Percentiles rank a stretch among this genome's conserved stretches.
Evolutionary conservation across 1,139 yeast genomes (phyloP).

Genomic region (Spencermartinsiella ligniputridi): DNA sequence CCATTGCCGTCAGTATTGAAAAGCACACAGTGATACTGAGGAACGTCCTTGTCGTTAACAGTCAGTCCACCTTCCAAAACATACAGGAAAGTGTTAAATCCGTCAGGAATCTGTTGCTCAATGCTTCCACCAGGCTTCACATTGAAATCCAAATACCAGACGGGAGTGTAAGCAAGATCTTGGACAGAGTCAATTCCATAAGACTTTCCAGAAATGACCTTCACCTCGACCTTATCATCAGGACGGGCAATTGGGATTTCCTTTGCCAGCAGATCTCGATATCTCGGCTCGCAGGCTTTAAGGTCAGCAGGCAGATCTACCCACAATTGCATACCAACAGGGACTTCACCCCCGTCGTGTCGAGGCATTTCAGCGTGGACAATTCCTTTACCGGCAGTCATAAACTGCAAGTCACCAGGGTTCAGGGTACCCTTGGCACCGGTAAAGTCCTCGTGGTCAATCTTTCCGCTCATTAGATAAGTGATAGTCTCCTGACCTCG

Average conservation of each 20-base stretch:
- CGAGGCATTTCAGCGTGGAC: slow-evolving; percentile 87
- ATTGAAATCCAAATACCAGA: slow-evolving; percentile 65
- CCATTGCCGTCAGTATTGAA: slow-evolving; percentile 32
- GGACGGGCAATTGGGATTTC: slow-evolving; percentile 73
- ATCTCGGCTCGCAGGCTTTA: slow-evolving; percentile 70
- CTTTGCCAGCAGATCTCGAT: slow-evolving; percentile 66
- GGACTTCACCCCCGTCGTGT: slow-evolving; percentile 40
- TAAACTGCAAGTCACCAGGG: slow-evolving; percentile 87
- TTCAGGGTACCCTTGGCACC: slow-evolving; percentile 73
- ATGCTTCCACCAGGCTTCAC: slow-evolving; percentile 66
- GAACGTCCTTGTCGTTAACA: slow-evolving; percentile 38
- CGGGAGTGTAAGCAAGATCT: slow-evolving; percentile 81
- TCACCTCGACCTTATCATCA: slow-evolving; percentile 60
- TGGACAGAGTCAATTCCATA: slow-evolving; percentile 70
- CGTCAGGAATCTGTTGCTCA: slow-evolving; percentile 55
- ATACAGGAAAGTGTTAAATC: slow-evolving; percentile 71
- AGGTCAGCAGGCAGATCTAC: slow-evolving; percentile 75
- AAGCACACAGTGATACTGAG: slow-evolving; percentile 48
- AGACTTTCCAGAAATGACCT: slow-evolving; percentile 72
- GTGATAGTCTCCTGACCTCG: slow-evolving; percentile 89
- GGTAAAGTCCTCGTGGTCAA: slow-evolving; percentile 91
- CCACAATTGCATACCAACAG: slow-evolving; percentile 81
- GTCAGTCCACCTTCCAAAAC: slow-evolving; percentile 59
- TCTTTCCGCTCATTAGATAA: slow-evolving; percentile 63
- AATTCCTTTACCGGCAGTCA: slow-evolving; percentile 92